phyloP scores from a whole-genome alignment of 768 basidiomycete species.

The Macrolepiota albuminosa region DNA sequence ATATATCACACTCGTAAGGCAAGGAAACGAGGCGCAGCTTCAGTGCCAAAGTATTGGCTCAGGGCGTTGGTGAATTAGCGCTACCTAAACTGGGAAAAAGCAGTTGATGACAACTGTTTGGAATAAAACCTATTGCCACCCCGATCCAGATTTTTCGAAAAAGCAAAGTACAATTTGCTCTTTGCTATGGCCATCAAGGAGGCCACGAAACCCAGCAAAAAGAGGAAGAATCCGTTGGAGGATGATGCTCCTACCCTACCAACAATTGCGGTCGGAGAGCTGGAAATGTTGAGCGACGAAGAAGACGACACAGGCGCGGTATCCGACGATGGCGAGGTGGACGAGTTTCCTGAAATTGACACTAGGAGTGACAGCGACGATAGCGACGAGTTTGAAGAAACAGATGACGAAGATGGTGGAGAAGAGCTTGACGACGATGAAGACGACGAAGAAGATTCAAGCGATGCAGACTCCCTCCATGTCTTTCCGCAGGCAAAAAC shows the following conservation, averaged over 20 bases:
- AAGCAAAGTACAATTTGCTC: slow-evolving; percentile 8
- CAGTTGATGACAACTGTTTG: slow-evolving; percentile 25
- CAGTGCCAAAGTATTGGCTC: neutral
- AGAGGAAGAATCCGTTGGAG: slow-evolving; percentile 52
- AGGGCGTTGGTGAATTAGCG: neutral
- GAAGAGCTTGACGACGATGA: slow-evolving; percentile 30
- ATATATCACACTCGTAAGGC: neutral
- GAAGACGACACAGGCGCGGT: slow-evolving; percentile 44
- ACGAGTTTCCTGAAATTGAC: slow-evolving; percentile 72
- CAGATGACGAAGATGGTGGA: slow-evolving; percentile 28
- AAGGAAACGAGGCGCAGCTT: neutral
- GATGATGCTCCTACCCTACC: slow-evolving; percentile 29
- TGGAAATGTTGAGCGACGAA: slow-evolving; percentile 78
- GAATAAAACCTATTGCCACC: slow-evolving; percentile 18
- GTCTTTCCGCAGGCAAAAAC: slow-evolving; percentile 63
- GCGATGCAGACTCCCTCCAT: slow-evolving; percentile 40
- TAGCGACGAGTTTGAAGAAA: neutral
- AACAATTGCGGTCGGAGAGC: slow-evolving; percentile 35
- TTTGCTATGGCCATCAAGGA: slow-evolving; percentile 32
- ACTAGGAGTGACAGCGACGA: slow-evolving; percentile 44
- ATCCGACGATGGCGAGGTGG: slow-evolving; percentile 56
- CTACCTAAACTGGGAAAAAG: slow-evolving; percentile 3
- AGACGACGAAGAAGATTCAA: slow-evolving; percentile 40
- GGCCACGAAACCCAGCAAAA: slow-evolving; percentile 36
- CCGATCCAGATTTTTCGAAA: slow-evolving; percentile 19